phyloP scores from a whole-genome alignment of 306 rosid species.

The Fagus crenata region DNA sequence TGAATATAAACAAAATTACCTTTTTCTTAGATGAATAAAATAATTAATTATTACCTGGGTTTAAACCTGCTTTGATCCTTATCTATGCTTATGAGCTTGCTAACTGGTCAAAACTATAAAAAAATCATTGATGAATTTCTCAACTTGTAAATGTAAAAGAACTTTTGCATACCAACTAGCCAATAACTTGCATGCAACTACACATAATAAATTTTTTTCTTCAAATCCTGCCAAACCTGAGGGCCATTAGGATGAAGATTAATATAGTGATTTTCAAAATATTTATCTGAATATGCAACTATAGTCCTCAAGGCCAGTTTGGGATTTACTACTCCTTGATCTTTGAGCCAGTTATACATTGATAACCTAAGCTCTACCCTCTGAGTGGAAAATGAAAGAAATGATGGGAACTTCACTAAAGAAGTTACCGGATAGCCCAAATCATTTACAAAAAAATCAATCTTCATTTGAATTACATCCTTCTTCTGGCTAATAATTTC shows the following conservation, averaged over 20 bases:
- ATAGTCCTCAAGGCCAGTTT: slow-evolving; percentile 63
- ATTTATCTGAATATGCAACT: slow-evolving; percentile 48
- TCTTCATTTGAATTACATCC: slow-evolving; percentile 49
- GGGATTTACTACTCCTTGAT: slow-evolving; percentile 38
- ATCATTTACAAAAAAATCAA: slow-evolving; percentile 51
- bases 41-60: not conserved
- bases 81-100: not conserved
- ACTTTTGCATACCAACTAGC: not conserved
- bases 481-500: slow-evolving; percentile 66
- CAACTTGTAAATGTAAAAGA: not conserved
- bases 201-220: slow-evolving; percentile 37
- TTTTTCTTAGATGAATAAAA: no score
- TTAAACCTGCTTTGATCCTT: not conserved
- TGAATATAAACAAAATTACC: not conserved
- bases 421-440: slow-evolving; percentile 61
- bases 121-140: slow-evolving; percentile 12
- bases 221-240: slow-evolving; percentile 63
- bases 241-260: slow-evolving; percentile 65
- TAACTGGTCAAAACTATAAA: not conserved
- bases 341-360: slow-evolving; percentile 74
- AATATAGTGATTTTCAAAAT: slow-evolving; percentile 44
- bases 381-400: slow-evolving; percentile 42
- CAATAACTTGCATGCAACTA: not conserved
- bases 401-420: slow-evolving; percentile 55
- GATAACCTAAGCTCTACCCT: slow-evolving; percentile 62